A percentile compares a stretch with the other conserved stretches of the same genome.
Conservation (phyloP, 1,139 yeast species). For the Debaryomyces robertsiae region DNA sequence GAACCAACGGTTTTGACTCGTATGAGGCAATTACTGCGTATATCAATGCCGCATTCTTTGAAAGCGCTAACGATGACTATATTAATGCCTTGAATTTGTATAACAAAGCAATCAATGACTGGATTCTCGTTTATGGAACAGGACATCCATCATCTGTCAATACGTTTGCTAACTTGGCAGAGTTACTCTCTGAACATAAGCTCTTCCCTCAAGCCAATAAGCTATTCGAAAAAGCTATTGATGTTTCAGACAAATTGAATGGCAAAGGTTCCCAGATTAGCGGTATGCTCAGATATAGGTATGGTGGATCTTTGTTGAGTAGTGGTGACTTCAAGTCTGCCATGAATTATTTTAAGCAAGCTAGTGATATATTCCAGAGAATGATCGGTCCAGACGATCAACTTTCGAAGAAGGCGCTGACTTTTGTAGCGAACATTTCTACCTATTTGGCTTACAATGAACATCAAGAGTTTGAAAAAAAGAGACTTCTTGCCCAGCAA, state of each 20-base stretch:
- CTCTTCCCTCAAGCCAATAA: conserved; percentile 34
- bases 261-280: conserved; percentile 63
- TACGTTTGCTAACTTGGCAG: conserved; percentile 66
- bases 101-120: conserved; percentile 59
- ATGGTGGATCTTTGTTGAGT: conserved; percentile 64
- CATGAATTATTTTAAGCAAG: conserved; percentile 49
- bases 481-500: conserved; percentile 25
- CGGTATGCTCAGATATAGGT: conserved; percentile 63
- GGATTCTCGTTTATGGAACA: conserved; percentile 57
- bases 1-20: conserved; percentile 80
- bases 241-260: conserved; percentile 47
- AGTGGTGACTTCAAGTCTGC: conserved; percentile 58
- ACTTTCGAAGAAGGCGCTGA: conserved; percentile 63
- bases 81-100: conserved; percentile 65
- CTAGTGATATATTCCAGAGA: conserved; percentile 56
- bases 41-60: conserved; percentile 74
- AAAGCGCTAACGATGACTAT: conserved; percentile 60
- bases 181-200: conserved; percentile 57
- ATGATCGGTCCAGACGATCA: conserved; percentile 64
- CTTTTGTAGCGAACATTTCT: conserved; percentile 57
- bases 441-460: conserved; percentile 42
- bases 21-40: conserved; percentile 73
- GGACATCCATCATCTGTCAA: conserved; percentile 72
- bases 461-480: conserved; percentile 33
- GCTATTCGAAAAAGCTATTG: conserved; percentile 53